phyloP scores from a whole-genome alignment of 2,329 filamentous ascomycete species.

The Stenocarpella maydis region DNA sequence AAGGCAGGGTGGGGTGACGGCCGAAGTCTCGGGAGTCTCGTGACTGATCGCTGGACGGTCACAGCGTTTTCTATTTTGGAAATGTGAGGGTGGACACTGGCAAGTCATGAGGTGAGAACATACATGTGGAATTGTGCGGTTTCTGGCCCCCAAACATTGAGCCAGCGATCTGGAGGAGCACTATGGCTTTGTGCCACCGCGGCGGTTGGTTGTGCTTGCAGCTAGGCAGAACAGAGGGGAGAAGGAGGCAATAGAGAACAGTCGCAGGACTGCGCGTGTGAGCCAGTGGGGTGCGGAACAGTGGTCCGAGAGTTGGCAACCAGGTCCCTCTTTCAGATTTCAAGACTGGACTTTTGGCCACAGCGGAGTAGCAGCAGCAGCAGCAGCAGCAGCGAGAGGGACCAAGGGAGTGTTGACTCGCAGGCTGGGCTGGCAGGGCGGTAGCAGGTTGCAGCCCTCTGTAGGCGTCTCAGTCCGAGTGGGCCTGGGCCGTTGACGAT shows the following conservation, averaged over 20 bases:
- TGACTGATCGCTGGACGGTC: constrained; percentile 9
- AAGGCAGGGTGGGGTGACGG: background rate
- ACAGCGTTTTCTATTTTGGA: background rate
- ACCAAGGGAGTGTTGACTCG: background rate
- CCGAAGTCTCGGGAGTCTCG: background rate
- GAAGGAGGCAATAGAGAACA: background rate
- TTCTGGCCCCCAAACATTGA: constrained; percentile 1
- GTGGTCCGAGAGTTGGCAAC: background rate
- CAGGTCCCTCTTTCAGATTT: background rate
- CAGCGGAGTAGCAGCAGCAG: no score
- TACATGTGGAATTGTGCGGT: background rate
- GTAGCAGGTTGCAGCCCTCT: background rate
- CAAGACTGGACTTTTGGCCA: background rate
- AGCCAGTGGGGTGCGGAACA: background rate
- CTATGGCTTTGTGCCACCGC: background rate
- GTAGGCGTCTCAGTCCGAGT: background rate
- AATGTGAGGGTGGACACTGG: background rate
- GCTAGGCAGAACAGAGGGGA: background rate
- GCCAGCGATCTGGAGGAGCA: background rate
- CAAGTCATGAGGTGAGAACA: background rate
- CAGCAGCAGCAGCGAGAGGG: no score
- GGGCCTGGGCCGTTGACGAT: background rate
- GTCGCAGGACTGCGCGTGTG: background rate
- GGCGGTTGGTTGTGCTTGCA: background rate
- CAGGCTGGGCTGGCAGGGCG: background rate